Percentiles rank a stretch among this genome's conserved stretches.
Evolutionary conservation across 1,284 basidiomycete genomes (phyloP).

Genomic region (Irpex rosettiformis): DNA sequence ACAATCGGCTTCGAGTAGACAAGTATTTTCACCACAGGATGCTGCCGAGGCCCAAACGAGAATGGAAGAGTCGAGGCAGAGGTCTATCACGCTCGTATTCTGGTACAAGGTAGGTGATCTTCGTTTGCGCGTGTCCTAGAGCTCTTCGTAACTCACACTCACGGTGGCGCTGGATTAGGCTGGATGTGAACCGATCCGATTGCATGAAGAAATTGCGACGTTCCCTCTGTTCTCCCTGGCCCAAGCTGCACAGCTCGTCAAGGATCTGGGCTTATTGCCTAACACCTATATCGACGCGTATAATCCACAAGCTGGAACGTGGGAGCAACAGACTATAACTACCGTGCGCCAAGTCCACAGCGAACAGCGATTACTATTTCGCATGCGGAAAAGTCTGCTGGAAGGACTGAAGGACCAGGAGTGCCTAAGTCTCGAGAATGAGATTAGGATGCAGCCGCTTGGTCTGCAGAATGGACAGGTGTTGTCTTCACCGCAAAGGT

Average conservation of each 20-base stretch:
- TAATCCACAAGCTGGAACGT: constrained; percentile 47
- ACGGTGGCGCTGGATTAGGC: constrained; percentile 45
- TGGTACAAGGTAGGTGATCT: constrained; percentile 57
- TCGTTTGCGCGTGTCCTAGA: neutral
- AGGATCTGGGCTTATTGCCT: constrained; percentile 46
- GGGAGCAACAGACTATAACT: constrained; percentile 50
- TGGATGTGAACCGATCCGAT: constrained; percentile 54
- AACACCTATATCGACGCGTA: constrained; percentile 59
- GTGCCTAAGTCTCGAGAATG: constrained; percentile 51
- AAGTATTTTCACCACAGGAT: constrained; percentile 9
- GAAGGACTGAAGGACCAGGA: constrained; percentile 53
- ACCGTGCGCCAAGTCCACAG: constrained; percentile 40
- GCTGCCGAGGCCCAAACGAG: constrained; percentile 15
- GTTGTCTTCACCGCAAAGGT: neutral
- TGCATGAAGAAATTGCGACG: constrained; percentile 54
- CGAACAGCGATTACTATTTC: constrained; percentile 51
- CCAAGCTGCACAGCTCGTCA: constrained; percentile 47
- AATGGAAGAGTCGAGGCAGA: constrained; percentile 28
- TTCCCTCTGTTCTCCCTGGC: constrained; percentile 62
- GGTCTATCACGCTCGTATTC: constrained; percentile 58
- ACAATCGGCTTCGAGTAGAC: neutral
- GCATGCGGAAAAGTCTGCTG: constrained; percentile 52
- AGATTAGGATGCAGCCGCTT: constrained; percentile 42
- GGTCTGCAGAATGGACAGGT: neutral
- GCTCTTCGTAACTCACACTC: neutral